Evolutionary conservation across 176 grass and related monocot genomes (phyloP), one percentile per base, ranked within the genome.

Genomic region (Carex scoparia): DNA sequence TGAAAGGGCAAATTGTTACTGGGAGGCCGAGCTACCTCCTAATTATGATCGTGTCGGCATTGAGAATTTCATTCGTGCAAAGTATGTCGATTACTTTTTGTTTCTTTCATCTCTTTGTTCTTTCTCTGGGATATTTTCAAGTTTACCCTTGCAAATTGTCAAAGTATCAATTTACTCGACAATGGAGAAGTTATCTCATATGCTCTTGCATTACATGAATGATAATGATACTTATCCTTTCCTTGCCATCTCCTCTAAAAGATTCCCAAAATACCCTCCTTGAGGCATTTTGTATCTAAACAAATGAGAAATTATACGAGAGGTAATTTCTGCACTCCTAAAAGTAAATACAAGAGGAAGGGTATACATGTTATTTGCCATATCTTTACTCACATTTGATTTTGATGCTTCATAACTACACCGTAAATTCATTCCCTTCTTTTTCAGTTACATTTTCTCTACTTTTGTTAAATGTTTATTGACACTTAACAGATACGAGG

Each of bases 31-130:
- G 86, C 88, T 99, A 23, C 97, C 93, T 64, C 97, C 90, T 48
- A 95, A 99, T 82, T 96, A 96, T 86, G 93, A 94, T 86, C 91
- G 93, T 79, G 93, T 94, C 65, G 97, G 97, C 30, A 99, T 99
- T 88, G 97, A 96, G 64, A 96, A 94, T 84, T 99, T 99, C 60
- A 99, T 99, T 64, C 97, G 91, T 79, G 90, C 93, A 19, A 99
- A 99, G 97, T 99, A 96, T 84, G 84, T 7, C 68, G 64, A 28
- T 84, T 49, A 12, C 11, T 10, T 87, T 78, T 84, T 89, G n/a
- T 69, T 77, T 44, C 28, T 32, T 81, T 37, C 84, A 16, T 78
- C 65, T 80, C 44, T 88, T 75, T 58, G 15, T n/a, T 69, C 54
- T 79, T 84, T 55, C 78, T 81, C 35, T 30, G 6, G 74, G 5